Conservation (phyloP, 2,329 filamentous ascomycete genomes). For the Penicillium decumbens region DNA sequence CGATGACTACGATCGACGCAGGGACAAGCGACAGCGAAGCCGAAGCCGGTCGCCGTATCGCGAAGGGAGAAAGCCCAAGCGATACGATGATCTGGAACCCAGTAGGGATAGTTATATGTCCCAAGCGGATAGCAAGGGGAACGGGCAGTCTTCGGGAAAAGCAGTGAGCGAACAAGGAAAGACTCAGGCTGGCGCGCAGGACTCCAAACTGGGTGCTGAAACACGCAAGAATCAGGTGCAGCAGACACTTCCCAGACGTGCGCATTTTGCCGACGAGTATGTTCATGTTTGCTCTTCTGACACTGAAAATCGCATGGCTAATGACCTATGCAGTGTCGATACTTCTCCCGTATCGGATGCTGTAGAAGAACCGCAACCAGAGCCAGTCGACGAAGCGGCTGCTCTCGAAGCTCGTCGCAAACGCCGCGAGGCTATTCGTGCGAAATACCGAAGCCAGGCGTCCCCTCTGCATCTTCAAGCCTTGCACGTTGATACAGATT, state of each 20-base stretch:
- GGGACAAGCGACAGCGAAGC: constrained; percentile 55
- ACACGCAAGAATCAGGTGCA: constrained; percentile 57
- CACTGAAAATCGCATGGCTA: constrained; percentile 5
- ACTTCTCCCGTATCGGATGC: constrained; percentile 12
- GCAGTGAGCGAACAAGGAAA: constrained; percentile 62
- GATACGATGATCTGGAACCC: constrained; percentile 36
- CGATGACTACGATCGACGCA: constrained; percentile 47
- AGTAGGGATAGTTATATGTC: constrained; percentile 25
- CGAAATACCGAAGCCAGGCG: constrained; percentile 68
- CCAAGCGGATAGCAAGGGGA: constrained; percentile 41
- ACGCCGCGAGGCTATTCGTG: constrained; percentile 76
- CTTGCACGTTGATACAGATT: constrained; percentile 58
- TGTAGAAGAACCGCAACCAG: constrained; percentile 41
- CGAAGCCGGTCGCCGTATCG: constrained; percentile 49
- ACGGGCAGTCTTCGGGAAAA: constrained; percentile 52
- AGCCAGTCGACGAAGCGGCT: constrained; percentile 71
- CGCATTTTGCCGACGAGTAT: constrained; percentile 40
- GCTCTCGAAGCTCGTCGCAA: constrained; percentile 81
- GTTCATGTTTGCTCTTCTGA: constrained; percentile 25
- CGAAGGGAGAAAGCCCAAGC: constrained; percentile 36
- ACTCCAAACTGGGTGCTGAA: constrained; percentile 64
- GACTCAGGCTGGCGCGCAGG: constrained; percentile 55
- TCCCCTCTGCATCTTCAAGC: constrained; percentile 72
- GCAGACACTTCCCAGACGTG: constrained; percentile 43
- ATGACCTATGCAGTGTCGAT: constrained; percentile 18